Evolutionary conservation across 768 basidiomycete species (phyloP).

Genomic region (Omphalotus guepiniiformis): DNA sequence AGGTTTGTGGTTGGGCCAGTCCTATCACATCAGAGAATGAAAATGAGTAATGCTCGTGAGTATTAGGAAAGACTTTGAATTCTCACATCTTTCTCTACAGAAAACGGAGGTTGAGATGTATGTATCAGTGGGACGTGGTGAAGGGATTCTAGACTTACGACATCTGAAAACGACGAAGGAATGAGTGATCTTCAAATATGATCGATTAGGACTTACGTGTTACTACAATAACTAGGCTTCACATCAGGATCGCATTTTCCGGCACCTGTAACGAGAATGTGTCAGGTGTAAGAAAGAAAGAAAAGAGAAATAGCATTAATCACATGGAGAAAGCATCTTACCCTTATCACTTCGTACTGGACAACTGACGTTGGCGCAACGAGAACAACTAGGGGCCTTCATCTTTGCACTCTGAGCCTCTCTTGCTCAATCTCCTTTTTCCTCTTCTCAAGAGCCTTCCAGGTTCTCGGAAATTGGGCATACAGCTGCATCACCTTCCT

Average conservation of each 20-base stretch:
- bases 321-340: conserved; percentile 21
- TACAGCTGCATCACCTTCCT: conserved; percentile 12
- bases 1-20: conserved; percentile 34
- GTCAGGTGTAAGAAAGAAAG: not conserved
- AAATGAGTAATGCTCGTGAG: not conserved
- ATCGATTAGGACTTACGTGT: conserved; percentile 20
- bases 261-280: conserved; percentile 16
- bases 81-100: conserved; percentile 6
- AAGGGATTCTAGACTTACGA: conserved; percentile 7
- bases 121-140: too few relatives aligned
- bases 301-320: not conserved
- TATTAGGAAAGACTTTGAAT: not conserved
- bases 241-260: conserved; percentile 27
- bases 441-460: conserved; percentile 18
- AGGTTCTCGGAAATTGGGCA: conserved; percentile 18
- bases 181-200: not conserved
- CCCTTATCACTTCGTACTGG: conserved; percentile 24
- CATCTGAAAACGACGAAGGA: conserved; percentile 2
- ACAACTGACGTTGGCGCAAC: conserved; percentile 24
- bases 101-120: not conserved
- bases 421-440: conserved; percentile 15
- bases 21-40: conserved; percentile 6
- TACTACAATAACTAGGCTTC: conserved; percentile 29
- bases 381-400: conserved; percentile 23
- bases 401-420: conserved; percentile 17